Percentiles rank a stretch among this genome's conserved stretches.
Conservation (phyloP, 2,329 filamentous ascomycete genomes). For the Didymella keratinophila region DNA sequence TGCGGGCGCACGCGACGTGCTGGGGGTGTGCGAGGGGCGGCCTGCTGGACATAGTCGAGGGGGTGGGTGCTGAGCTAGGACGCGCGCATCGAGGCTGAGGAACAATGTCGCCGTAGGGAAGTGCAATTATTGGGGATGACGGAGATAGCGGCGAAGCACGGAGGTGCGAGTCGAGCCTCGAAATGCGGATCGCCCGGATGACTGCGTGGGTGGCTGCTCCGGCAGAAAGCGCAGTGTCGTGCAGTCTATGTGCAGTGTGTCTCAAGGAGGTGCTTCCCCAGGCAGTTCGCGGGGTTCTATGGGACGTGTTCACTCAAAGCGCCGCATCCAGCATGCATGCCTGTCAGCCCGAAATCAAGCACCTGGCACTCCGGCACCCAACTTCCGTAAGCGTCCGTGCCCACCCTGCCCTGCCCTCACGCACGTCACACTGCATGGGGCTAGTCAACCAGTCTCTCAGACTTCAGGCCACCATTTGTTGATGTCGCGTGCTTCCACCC, state of each 20-base stretch:
- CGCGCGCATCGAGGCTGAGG: constrained; percentile 24
- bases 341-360: constrained; percentile 8
- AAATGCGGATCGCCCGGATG: constrained; percentile 17
- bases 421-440: constrained; percentile 3
- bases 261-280: background rate
- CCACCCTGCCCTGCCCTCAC: background rate
- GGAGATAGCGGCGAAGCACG: constrained; percentile 18
- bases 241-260: background rate
- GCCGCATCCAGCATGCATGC: constrained; percentile 7
- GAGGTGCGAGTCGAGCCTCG: background rate
- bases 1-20: constrained; percentile 42
- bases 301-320: constrained; percentile 4
- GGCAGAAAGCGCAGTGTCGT: background rate
- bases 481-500: background rate
- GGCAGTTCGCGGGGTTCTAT: constrained; percentile 15
- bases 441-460: background rate
- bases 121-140: constrained; percentile 11
- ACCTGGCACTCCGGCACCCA: background rate
- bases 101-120: constrained; percentile 4
- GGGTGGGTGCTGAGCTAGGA: constrained; percentile 25
- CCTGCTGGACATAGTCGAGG: constrained; percentile 44
- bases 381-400: constrained; percentile 4
- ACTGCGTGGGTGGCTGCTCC: constrained; percentile 2
- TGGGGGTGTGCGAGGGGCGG: constrained; percentile 24
- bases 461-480: background rate